phyloP scores from a whole-genome alignment of 2,329 filamentous ascomycete genomes.

The Fusarium napiforme region DNA sequence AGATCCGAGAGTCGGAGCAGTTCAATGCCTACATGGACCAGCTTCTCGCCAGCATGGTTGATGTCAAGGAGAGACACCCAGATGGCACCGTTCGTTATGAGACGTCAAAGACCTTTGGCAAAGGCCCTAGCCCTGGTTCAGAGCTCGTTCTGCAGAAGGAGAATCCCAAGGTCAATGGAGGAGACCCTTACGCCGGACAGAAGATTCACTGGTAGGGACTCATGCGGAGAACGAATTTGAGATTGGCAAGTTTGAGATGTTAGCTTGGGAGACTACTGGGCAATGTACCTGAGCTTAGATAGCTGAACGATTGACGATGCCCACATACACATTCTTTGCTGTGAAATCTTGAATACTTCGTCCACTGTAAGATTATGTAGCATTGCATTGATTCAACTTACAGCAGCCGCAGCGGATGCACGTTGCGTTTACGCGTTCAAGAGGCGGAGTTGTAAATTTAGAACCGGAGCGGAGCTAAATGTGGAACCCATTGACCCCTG shows the following conservation, averaged over 20 bases:
- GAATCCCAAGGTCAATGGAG: background rate
- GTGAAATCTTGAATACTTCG: background rate
- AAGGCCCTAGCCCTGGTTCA: background rate
- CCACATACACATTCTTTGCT: background rate
- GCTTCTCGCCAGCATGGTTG: constrained; percentile 48
- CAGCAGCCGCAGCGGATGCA: background rate
- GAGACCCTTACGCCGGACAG: constrained; percentile 1
- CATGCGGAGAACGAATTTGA: background rate
- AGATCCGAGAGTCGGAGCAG: constrained; percentile 54
- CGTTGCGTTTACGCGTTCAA: constrained; percentile 24
- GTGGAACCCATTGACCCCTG: constrained; percentile 40
- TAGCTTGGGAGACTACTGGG: background rate
- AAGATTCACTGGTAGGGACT: constrained; percentile 21
- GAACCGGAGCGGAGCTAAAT: constrained; percentile 18
- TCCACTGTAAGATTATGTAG: background rate
- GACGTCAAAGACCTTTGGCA: constrained; percentile 31
- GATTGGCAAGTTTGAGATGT: background rate
- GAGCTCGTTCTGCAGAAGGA: background rate
- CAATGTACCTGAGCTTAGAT: background rate
- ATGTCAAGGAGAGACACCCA: constrained; percentile 35
- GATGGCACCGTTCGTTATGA: constrained; percentile 47
- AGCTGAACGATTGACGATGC: background rate
- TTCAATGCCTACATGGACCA: constrained; percentile 50
- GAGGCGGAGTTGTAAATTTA: constrained; percentile 31
- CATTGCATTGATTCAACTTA: background rate